These are phyloP conservation scores for Colletotrichum graminicola DNA, from an alignment of 2,329 filamentous ascomycete species.

Conservation along the genomic window DNA sequence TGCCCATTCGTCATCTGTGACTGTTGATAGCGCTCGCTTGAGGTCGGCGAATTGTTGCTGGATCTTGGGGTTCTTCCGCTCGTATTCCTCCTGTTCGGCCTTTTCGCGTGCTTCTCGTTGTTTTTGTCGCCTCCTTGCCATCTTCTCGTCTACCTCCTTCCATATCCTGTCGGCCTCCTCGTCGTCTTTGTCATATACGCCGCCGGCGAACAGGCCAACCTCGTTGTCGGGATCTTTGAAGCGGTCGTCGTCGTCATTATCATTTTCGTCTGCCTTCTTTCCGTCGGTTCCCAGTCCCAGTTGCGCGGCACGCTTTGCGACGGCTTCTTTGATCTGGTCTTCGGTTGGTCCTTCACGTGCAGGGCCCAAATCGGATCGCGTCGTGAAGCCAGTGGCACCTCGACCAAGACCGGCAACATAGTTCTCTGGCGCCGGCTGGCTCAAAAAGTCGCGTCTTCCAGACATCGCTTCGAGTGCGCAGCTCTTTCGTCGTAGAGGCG, in stretches of 20 bases:
- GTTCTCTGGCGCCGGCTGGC: slow-evolving; percentile 85
- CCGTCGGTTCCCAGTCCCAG: slow-evolving; percentile 77
- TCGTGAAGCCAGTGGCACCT: slow-evolving; percentile 98
- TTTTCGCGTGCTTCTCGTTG: slow-evolving; percentile 96
- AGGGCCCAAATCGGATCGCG: slow-evolving; percentile 94
- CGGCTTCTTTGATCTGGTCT: slow-evolving; percentile 97
- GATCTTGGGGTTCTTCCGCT: slow-evolving; percentile 97
- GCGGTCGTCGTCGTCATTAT: slow-evolving; percentile 80
- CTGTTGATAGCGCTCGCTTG: slow-evolving; percentile 87
- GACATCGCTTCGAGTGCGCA: slow-evolving; percentile 57
- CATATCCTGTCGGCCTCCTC: slow-evolving; percentile 98
- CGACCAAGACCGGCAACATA: slow-evolving; percentile 97
- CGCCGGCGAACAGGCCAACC: slow-evolving; percentile 92
- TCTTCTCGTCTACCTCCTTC: slow-evolving; percentile 94
- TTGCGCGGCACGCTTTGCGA: slow-evolving; percentile 91
- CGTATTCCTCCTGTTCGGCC: slow-evolving; percentile 93
- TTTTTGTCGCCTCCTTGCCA: slow-evolving; percentile 88
- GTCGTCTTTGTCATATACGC: slow-evolving; percentile 96
- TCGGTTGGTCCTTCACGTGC: slow-evolving; percentile 95
- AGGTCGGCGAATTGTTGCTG: slow-evolving; percentile 97
- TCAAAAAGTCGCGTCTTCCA: slow-evolving; percentile 85
- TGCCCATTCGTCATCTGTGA: slow-evolving; percentile 97
- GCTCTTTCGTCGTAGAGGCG: slow-evolving; percentile 3
- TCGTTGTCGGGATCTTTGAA: slow-evolving; percentile 99
- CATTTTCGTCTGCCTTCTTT: slow-evolving; percentile 78